These are phyloP conservation scores for Skeletonema potamos DNA, from an alignment of 108 stramenopile species.

Conservation along the genomic window DNA sequence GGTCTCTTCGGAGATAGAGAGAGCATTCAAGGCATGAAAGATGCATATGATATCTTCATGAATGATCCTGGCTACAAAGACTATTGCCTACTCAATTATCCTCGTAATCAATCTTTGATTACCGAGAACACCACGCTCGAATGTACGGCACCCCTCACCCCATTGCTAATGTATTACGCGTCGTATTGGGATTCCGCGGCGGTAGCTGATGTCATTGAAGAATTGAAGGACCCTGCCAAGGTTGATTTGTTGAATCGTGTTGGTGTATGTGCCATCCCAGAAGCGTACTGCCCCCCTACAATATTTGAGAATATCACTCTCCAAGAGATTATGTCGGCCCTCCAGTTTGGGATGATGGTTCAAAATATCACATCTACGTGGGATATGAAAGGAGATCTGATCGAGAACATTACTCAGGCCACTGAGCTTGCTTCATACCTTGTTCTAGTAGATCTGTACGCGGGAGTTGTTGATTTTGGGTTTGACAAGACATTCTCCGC, in stretches of 20 bases:
- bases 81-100: slow-evolving; percentile 44
- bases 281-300: slow-evolving; percentile 29
- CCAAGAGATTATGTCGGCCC: slow-evolving; percentile 18
- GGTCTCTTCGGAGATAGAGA: slow-evolving; percentile 42
- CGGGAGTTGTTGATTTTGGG: slow-evolving; percentile 45
- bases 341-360: slow-evolving; percentile 14
- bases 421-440: slow-evolving; percentile 43
- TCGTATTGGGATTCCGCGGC: slow-evolving; percentile 33
- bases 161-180: slow-evolving; percentile 48
- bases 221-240: slow-evolving; percentile 25
- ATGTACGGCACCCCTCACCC: slow-evolving; percentile 36
- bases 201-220: slow-evolving; percentile 40
- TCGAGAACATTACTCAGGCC: slow-evolving; percentile 40
- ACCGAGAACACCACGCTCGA: slow-evolving; percentile 6
- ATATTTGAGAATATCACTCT: slow-evolving; percentile 7
- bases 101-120: neutral
- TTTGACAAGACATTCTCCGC: slow-evolving; percentile 41
- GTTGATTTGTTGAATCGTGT: slow-evolving; percentile 36
- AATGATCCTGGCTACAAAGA: slow-evolving; percentile 22
- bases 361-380: slow-evolving; percentile 25
- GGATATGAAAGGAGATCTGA: slow-evolving; percentile 44
- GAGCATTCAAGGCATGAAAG: slow-evolving; percentile 39
- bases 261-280: slow-evolving; percentile 30
- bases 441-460: slow-evolving; percentile 34
- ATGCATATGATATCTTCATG: slow-evolving; percentile 48